Evolutionary conservation across 306 rosid genomes (phyloP), one percentile per base, ranked within the genome.

Genomic region (Medicago arabica): DNA sequence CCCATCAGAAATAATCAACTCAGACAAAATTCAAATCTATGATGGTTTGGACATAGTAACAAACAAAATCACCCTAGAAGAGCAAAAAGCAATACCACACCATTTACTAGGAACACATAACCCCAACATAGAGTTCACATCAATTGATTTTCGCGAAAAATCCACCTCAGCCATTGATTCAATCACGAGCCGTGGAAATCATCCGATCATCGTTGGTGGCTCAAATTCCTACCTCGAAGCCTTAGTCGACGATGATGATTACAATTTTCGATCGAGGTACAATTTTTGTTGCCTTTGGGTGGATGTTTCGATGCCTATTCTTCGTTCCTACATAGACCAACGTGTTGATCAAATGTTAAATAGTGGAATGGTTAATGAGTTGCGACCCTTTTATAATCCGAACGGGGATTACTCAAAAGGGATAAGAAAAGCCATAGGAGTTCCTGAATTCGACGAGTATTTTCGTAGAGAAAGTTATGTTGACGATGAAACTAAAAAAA

Each of bases 181-280:
- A 0, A 88, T 95, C 69, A 46, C 77, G 2, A 5, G 50, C 1
- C 79, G 69, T 0, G 74, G 75, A 1, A 67, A 81, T 4, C 90
- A 88, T 51, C 99, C 99, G 0, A 84, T 95, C 82, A 85, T 95
- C 16, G 99, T 86, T 0, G 99, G 99, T 2, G 99, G 99, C 2
- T 95, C 99, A 4, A 95, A 95, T 46, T 92, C 97, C 0, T 92
- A 84, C 70, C 76, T 95, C 0, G 97, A 92, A 47, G 87, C 89
- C 36, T 70, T 95, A n/a, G 53, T 92, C 0, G 97, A 93, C 53
- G 85, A 80, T 47, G 75, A 83, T 0, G 87, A 86, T 15, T 81
- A 81, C 50, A 83, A 83, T 1, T 79, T 90, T 50, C 79, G 81
- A 13, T 85, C 90, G 0, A 88, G 75, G 67, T 89, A 84, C 15